Evolutionary conservation across 2,329 filamentous ascomycete genomes (phyloP), one percentile per base, ranked within the genome.

Genomic region (Sporothrix mexicana): DNA sequence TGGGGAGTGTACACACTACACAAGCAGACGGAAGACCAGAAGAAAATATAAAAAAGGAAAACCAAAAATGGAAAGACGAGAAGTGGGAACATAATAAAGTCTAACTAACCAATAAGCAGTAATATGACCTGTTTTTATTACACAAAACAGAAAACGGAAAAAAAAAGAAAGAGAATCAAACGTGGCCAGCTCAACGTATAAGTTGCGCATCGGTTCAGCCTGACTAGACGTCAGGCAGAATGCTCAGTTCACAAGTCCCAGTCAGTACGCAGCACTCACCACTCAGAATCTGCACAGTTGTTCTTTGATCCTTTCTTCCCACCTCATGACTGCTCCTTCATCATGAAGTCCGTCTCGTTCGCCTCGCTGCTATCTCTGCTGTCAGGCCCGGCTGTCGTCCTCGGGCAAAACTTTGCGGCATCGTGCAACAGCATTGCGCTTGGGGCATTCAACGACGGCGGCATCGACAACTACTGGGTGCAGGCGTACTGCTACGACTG

Each of bases 401-500:
- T 59, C 55, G 55, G 55, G 55, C 55, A 59, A 20, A 25, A 59
- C 55, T 59, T 59, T 59, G 55, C 55, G 1, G 55, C 55, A 1
- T 59, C 55, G 13, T 59, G 55, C n/a, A 59, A 59, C 20, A 59
- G 55, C 55, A 59, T 59, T 36, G 55, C 55, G 13, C 55, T 25
- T 25, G 55, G 55, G 9, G 55, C 55, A 59, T 59, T 59, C 55
- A 59, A 20, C 17, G 55, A 59, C 55, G 20, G 20, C 9, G 55
- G 55, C 55, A 25, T 59, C 55, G 55, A 59, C 55, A 59, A 59
- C 55, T 59, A 59, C 55, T 59, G 55, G 55, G 17, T 59, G 55
- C 55, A 59, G 55, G 55, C 55, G 20, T 12, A 59, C 55, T 59
- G 55, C 20, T 59, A 59, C 55, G 55, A 59, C 55, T 59, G 55